These are phyloP conservation scores for Amaranthus tricolor DNA, from an alignment of 179 eudicot species.

Conservation along the genomic window DNA sequence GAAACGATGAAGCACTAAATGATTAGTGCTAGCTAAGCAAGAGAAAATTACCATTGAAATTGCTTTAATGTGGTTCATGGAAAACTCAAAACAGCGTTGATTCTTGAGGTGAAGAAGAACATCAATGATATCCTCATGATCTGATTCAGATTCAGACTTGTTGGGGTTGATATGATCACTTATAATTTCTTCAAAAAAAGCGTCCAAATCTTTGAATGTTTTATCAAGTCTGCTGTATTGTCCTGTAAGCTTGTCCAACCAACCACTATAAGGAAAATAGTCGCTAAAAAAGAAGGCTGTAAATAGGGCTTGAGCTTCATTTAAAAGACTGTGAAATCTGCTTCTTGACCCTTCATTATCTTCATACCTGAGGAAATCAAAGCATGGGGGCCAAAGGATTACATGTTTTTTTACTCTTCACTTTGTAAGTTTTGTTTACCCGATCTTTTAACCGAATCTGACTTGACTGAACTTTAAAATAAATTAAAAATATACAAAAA, in stretches of 20 bases:
- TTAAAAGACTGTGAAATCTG: conserved; percentile 9
- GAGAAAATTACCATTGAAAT: conserved; percentile 8
- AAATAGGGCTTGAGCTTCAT: conserved; percentile 16
- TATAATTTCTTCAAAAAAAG: conserved; percentile 27
- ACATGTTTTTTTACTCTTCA: too few species aligned
- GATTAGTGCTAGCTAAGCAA: not conserved
- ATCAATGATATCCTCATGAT: conserved; percentile 17
- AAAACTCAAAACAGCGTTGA: conserved; percentile 6
- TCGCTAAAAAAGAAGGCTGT: conserved; percentile 12
- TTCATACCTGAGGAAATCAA: not conserved
- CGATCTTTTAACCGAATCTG: too few species aligned
- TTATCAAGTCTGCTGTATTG: not conserved
- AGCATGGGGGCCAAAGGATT: not conserved
- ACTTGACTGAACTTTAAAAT: too few species aligned
- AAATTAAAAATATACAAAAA: too few species aligned
- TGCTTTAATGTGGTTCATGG: conserved; percentile 25
- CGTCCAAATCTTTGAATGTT: conserved; percentile 16
- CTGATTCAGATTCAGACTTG: not conserved
- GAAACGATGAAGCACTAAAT: too few species aligned
- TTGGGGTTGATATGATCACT: conserved; percentile 11
- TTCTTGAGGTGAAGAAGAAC: conserved; percentile 17
- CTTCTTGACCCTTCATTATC: not conserved
- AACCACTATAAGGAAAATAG: conserved; percentile 13
- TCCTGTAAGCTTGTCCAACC: conserved; percentile 19
- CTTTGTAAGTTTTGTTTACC: too few species aligned